Evolutionary conservation across 768 basidiomycete genomes (phyloP).

Genomic region (Boletales sp.): DNA sequence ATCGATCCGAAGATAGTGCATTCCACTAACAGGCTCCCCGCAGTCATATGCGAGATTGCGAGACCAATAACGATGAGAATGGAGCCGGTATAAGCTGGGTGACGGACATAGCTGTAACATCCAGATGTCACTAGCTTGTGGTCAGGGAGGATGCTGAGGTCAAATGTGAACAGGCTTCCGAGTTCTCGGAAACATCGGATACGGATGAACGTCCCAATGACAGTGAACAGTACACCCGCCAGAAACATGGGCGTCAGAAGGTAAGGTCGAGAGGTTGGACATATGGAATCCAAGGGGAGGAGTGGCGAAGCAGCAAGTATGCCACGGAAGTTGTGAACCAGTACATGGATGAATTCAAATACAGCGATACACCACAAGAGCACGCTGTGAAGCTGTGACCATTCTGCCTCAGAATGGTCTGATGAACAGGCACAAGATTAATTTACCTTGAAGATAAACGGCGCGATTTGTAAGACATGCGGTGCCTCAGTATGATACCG

Average conservation of each 20-base stretch:
- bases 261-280: slow-evolving; percentile 25
- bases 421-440: neutral
- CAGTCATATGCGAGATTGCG: slow-evolving; percentile 42
- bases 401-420: neutral
- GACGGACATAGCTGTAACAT: slow-evolving; percentile 50
- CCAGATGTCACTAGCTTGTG: slow-evolving; percentile 51
- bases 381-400: slow-evolving; percentile 43
- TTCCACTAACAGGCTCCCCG: slow-evolving; percentile 46
- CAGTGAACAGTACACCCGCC: slow-evolving; percentile 40
- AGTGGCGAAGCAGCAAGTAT: slow-evolving; percentile 33
- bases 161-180: slow-evolving; percentile 55
- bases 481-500: slow-evolving; percentile 53
- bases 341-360: slow-evolving; percentile 47
- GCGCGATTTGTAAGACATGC: slow-evolving; percentile 52
- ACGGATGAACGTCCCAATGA: slow-evolving; percentile 46
- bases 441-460: slow-evolving; percentile 51
- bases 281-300: slow-evolving; percentile 32
- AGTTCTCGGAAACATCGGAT: slow-evolving; percentile 52
- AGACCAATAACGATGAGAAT: slow-evolving; percentile 46
- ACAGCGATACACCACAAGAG: slow-evolving; percentile 48
- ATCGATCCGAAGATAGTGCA: slow-evolving; percentile 27
- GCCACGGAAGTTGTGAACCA: slow-evolving; percentile 28
- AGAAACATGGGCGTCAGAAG: slow-evolving; percentile 42
- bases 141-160: slow-evolving; percentile 50
- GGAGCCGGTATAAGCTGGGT: slow-evolving; percentile 55